These are phyloP conservation scores for Hypoxylon sp. DNA, from an alignment of 2,329 filamentous ascomycete species.

Conservation along the genomic window DNA sequence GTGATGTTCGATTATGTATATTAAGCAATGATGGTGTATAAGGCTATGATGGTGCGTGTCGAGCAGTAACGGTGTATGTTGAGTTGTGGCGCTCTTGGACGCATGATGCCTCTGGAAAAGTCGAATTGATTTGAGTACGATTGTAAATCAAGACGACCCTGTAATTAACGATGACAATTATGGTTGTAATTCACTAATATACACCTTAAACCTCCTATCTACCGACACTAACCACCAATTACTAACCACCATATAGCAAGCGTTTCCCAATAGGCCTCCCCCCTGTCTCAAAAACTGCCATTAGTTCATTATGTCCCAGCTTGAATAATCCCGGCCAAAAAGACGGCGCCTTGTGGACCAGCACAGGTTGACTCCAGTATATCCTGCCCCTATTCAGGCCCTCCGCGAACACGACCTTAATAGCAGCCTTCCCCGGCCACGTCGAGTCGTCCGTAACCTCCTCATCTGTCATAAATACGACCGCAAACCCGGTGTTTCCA, in stretches of 20 bases:
- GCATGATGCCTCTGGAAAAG: too few species aligned
- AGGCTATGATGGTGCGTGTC: too few species aligned
- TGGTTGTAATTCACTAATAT: not conserved
- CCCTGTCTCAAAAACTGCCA: constrained; percentile 53
- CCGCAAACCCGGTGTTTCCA: constrained; percentile 58
- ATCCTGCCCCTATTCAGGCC: constrained; percentile 55
- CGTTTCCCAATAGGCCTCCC: constrained; percentile 52
- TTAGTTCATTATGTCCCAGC: constrained; percentile 50
- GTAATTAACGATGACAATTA: too few species aligned
- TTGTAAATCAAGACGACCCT: too few species aligned
- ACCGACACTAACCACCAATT: not conserved
- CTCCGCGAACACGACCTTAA: constrained; percentile 59
- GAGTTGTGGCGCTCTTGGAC: too few species aligned
- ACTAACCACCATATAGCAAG: constrained; percentile 36
- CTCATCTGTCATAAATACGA: constrained; percentile 65
- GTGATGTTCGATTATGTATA: not conserved
- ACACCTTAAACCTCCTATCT: constrained; percentile 18
- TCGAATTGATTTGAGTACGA: too few species aligned
- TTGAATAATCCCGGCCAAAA: constrained; percentile 59
- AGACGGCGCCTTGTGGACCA: constrained; percentile 54
- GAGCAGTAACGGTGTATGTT: too few species aligned
- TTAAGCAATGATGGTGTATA: too few species aligned
- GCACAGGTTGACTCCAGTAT: constrained; percentile 54
- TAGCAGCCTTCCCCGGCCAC: constrained; percentile 60
- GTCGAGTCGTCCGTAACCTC: constrained; percentile 53